Percentiles rank a stretch among this genome's conserved stretches.
These are phyloP conservation scores for Sordaria brevicollis DNA, from an alignment of 495 filamentous ascomycete species.

Conservation along the genomic window DNA sequence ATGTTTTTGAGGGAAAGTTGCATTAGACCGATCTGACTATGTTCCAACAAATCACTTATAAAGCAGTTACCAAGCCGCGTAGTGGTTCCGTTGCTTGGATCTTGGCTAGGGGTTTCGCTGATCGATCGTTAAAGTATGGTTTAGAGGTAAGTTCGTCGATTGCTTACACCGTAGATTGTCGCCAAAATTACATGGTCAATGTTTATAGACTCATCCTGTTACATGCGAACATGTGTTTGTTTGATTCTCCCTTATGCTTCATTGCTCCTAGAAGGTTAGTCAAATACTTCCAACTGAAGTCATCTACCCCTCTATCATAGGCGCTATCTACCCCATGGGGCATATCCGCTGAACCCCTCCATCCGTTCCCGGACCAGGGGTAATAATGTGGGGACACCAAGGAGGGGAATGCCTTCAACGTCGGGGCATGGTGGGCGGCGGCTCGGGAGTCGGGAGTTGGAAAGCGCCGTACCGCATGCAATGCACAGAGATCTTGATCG, in stretches of 20 bases:
- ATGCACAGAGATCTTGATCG: background rate
- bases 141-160: too few relatives aligned
- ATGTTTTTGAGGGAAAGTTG: too few relatives aligned
- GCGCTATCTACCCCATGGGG: background rate
- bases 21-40: background rate
- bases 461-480: background rate
- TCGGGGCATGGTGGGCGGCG: background rate
- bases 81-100: background rate
- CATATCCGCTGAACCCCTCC: background rate
- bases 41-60: background rate
- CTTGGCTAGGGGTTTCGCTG: background rate
- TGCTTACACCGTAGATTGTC: background rate
- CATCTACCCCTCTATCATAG: background rate
- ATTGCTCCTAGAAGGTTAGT: too few relatives aligned
- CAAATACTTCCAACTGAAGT: too few relatives aligned
- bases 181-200: background rate
- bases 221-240: background rate
- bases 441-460: background rate
- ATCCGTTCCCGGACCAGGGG: background rate
- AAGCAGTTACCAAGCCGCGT: background rate
- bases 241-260: too few relatives aligned
- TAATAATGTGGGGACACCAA: background rate
- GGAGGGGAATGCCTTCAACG: background rate
- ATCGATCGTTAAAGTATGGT: too few relatives aligned
- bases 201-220: background rate